A percentile compares a stretch with the other conserved stretches of the same genome.
These are phyloP conservation scores for Citrus sinensis DNA, from an alignment of 345 rosid species.

Conservation along the genomic window DVS_A1.0 CM039168.1:26197501-26198000, in stretches of 20 bases:
- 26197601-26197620: conserved; percentile 22
- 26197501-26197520: not conserved
- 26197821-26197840: not conserved
- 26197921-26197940: not conserved
- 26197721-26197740: not conserved
- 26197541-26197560: not conserved
- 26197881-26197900: not conserved
- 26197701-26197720: not conserved
- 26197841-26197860: not conserved
- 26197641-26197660: conserved; percentile 45
- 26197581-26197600: conserved; percentile 54
- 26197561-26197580: conserved; percentile 41
- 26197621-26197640: conserved; percentile 32
- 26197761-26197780: too few species aligned
- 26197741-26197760: not conserved
- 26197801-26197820: not conserved
- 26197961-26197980: not conserved
- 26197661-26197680: conserved; percentile 46
- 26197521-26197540: not conserved
- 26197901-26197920: not conserved
- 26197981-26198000: not conserved
- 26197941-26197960: not conserved
- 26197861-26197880: not conserved
- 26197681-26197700: not conserved
- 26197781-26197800: too few species aligned